These are phyloP conservation scores for Aspergillus quadricinctus DNA, from an alignment of 2,329 filamentous ascomycete genomes.

Conservation along the genomic window DNA sequence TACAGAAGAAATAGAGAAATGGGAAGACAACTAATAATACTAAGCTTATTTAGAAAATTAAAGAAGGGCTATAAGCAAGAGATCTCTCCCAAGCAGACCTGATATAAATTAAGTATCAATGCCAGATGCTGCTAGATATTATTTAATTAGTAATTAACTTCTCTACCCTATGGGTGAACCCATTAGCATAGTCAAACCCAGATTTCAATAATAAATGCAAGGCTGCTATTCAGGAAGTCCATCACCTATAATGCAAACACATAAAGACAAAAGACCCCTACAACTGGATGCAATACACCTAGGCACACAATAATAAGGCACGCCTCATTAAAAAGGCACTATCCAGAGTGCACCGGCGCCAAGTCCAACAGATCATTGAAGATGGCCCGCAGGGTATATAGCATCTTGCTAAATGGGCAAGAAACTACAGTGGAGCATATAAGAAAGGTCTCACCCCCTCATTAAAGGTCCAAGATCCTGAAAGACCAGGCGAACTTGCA, in stretches of 20 bases:
- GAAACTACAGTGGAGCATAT: no score
- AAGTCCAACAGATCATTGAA: slow-evolving; percentile 19
- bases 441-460: slow-evolving; percentile 7
- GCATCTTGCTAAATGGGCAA: no score
- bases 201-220: slow-evolving; percentile 21
- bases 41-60: background rate
- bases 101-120: slow-evolving; percentile 3
- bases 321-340: slow-evolving; percentile 17
- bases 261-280: background rate
- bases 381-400: slow-evolving; percentile 15
- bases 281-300: slow-evolving; percentile 7
- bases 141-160: slow-evolving; percentile 16
- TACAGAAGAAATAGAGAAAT: background rate
- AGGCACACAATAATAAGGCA: slow-evolving; percentile 23
- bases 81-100: background rate
- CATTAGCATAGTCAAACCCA: slow-evolving; percentile 16
- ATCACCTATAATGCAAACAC: background rate
- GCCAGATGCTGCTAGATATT: slow-evolving; percentile 12
- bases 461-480: background rate
- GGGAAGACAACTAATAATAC: background rate
- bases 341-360: slow-evolving; percentile 13
- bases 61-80: slow-evolving; percentile 1
- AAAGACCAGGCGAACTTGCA: background rate
- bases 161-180: slow-evolving; percentile 23
- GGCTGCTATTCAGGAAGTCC: slow-evolving; percentile 4